These are phyloP conservation scores for Buddleja alternifolia DNA, from an alignment of 257 asterid genomes.

Conservation along the genomic window DNA sequence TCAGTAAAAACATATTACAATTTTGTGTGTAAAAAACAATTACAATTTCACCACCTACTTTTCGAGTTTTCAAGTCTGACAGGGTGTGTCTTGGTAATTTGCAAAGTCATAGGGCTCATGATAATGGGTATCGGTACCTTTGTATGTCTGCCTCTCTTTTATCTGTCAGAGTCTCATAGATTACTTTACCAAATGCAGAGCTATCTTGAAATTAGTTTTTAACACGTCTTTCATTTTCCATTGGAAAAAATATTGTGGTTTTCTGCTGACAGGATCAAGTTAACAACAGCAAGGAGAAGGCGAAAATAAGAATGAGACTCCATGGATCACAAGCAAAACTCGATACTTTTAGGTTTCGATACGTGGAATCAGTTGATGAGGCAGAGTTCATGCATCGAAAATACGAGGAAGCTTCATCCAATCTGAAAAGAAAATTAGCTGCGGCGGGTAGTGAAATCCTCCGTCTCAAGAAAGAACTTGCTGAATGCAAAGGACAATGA, in stretches of 20 bases:
- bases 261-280: slow-evolving; percentile 49
- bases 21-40: too few relatives aligned
- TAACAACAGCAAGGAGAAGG: slow-evolving; percentile 43
- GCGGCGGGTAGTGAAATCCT: slow-evolving; percentile 52
- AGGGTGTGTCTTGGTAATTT: too few relatives aligned
- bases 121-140: too few relatives aligned
- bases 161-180: too few relatives aligned
- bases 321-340: slow-evolving; percentile 61
- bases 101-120: too few relatives aligned
- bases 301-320: slow-evolving; percentile 70
- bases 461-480: slow-evolving; percentile 60
- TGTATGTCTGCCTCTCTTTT: too few relatives aligned
- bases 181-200: too few relatives aligned
- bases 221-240: not conserved
- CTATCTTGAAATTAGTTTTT: too few relatives aligned
- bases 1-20: too few relatives aligned
- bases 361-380: slow-evolving; percentile 50
- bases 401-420: slow-evolving; percentile 54
- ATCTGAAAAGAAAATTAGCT: slow-evolving; percentile 62
- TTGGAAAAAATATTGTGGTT: not conserved
- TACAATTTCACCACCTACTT: too few relatives aligned
- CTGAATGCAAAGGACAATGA: slow-evolving; percentile 35
- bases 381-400: slow-evolving; percentile 53
- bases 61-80: too few relatives aligned
- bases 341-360: slow-evolving; percentile 51